Conservation (phyloP, 176 grass and related monocot genomes). For the Secale cereale region DNA sequence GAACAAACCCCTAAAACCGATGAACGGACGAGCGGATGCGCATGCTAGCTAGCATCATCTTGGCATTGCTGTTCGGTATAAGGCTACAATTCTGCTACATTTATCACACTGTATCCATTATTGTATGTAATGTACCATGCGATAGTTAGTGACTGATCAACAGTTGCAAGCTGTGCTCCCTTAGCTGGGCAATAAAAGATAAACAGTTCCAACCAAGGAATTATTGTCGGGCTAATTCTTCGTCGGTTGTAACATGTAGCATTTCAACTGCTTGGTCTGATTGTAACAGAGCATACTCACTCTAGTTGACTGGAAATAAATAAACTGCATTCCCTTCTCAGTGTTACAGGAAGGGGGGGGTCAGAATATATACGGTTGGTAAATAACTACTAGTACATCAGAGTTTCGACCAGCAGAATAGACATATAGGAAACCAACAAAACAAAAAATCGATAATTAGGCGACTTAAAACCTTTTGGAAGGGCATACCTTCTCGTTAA, state of each 20-base stretch:
- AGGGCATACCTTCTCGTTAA: neutral
- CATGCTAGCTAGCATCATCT: conserved; percentile 49
- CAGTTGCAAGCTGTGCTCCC: conserved; percentile 8
- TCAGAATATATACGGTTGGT: neutral
- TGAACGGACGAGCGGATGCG: conserved; percentile 69
- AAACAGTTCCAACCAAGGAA: neutral
- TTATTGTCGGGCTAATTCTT: neutral
- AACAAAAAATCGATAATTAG: neutral
- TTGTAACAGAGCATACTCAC: neutral
- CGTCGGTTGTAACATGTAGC: neutral
- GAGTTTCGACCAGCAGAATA: neutral
- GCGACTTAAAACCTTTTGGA: neutral
- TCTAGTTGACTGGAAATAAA: neutral
- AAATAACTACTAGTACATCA: neutral
- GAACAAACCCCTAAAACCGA: conserved; percentile 46
- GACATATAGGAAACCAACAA: neutral
- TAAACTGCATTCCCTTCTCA: neutral
- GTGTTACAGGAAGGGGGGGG: neutral
- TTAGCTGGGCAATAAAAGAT: conserved; percentile 1
- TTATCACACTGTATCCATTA: neutral
- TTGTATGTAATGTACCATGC: conserved; percentile 1
- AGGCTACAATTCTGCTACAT: neutral
- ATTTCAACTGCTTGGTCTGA: neutral
- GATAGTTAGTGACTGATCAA: neutral
- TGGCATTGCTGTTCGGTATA: neutral